Evolutionary conservation across 2,329 filamentous ascomycete genomes (phyloP).

Genomic region (Arachnomyces sp.): DNA sequence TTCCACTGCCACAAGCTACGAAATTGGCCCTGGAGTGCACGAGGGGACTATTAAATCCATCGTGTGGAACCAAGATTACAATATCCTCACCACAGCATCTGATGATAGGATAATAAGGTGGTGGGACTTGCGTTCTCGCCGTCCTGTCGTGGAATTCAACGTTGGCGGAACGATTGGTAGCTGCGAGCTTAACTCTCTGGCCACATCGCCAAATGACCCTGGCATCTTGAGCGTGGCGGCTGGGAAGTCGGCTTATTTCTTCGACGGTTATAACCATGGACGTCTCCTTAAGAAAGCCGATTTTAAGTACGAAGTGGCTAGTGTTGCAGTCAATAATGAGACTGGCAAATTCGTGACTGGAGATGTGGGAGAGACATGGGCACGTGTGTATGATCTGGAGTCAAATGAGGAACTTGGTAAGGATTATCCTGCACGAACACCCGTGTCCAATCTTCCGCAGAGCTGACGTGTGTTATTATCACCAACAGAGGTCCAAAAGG

Average conservation of each 20-base stretch:
- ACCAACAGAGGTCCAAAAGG: constrained; percentile 73
- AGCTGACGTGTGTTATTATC: constrained; percentile 14
- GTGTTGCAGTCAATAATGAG: constrained; percentile 76
- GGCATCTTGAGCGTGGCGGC: constrained; percentile 82
- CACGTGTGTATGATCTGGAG: constrained; percentile 86
- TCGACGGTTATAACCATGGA: constrained; percentile 64
- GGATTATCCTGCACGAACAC: constrained; percentile 16
- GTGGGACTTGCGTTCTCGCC: constrained; percentile 77
- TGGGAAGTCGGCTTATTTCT: constrained; percentile 91
- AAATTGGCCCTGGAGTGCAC: constrained; percentile 80
- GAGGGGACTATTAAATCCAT: constrained; percentile 89
- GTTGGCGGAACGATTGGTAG: constrained; percentile 83
- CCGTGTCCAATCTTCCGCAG: not conserved
- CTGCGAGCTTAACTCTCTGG: constrained; percentile 74
- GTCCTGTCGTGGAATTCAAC: constrained; percentile 64
- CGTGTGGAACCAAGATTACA: constrained; percentile 83
- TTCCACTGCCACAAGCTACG: constrained; percentile 60
- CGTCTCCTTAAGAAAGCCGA: constrained; percentile 67
- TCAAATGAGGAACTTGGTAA: constrained; percentile 67
- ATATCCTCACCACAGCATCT: constrained; percentile 80
- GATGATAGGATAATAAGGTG: constrained; percentile 87
- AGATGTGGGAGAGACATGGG: constrained; percentile 88
- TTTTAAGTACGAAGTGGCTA: constrained; percentile 78
- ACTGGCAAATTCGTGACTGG: constrained; percentile 81
- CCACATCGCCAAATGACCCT: constrained; percentile 51